Evolutionary conservation across 345 rosid genomes (phyloP), one percentile per base, ranked within the genome.

Genomic region (Eucalyptus sideroxylon): DNA sequence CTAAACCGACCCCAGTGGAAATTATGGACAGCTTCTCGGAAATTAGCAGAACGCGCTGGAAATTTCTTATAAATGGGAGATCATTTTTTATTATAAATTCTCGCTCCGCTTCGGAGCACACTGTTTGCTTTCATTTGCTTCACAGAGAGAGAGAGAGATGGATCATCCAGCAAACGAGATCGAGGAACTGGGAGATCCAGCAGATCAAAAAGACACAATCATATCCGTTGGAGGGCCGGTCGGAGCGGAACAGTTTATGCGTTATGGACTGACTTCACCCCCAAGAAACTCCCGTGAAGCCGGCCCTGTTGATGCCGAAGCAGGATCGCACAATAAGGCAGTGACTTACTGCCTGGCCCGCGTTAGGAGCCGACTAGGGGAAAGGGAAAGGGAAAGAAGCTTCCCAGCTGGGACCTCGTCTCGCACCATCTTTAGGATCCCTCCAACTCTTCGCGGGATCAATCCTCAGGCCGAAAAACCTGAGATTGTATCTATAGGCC

Each of bases 401-500:
- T 16, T 8, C 24, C 42, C 8, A 69, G 24, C 81, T 2, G 2
- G 12, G 81, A 15, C 81, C 24, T 31, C 42, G 7, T 9, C 1
- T 69, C 37, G 81, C 81, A 69, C 81, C 81, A 31, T 69, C 42
- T 69, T 69, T 16, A 31, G 42, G 42, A 31, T 69, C 81, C 81
- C 81, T 31, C 23, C 21, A 17, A 16, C 40, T 69, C 42, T 69
- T 8, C 6, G 4, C 42, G 42, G 12, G 42, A 31, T 31, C 81
- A 9, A 69, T 69, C 81, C 42, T 31, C 6, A 31, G 42, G 86
- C 87, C 37, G 86, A 31, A 9, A 23, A 86, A 4, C 91, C 91
- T 23, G 87, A 92, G 88, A 34, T 90, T 80, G 88, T 91, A 10
- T 89, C 93, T 3, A 55, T 91, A 53, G 90, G 91, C 16, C 93